These are phyloP conservation scores for Nicotiana knightiana DNA, from an alignment of 257 asterid species.

Conservation along the genomic window DNA sequence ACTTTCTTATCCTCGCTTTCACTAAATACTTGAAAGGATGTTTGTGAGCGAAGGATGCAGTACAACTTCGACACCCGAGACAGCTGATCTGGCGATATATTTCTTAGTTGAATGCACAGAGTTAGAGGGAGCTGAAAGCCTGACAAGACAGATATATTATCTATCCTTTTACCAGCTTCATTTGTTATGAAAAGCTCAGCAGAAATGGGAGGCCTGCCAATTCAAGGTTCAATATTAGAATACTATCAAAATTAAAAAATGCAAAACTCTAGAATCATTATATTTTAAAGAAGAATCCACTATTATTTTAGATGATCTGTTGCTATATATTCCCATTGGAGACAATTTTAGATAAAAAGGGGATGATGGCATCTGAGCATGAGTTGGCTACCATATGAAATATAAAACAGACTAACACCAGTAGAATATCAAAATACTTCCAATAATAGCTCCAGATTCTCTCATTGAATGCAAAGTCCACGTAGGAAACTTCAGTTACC, in stretches of 20 bases:
- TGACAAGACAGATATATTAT: constrained; percentile 36
- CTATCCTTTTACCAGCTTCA: constrained; percentile 47
- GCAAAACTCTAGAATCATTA: not conserved
- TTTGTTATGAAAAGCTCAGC: constrained; percentile 58
- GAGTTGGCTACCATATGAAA: not conserved
- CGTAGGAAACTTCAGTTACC: constrained; percentile 30
- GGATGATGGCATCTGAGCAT: not conserved
- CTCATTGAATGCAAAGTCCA: not conserved
- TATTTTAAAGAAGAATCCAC: not conserved
- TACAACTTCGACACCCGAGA: constrained; percentile 33
- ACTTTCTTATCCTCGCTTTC: constrained; percentile 19
- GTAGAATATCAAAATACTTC: not conserved
- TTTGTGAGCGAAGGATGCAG: constrained; percentile 50
- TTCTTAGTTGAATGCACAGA: constrained; percentile 59
- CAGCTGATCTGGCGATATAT: constrained; percentile 32
- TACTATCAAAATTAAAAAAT: not conserved
- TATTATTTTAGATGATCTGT: not conserved
- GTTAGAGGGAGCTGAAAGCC: constrained; percentile 55
- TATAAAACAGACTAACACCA: not conserved
- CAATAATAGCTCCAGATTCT: not conserved
- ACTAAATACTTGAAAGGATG: constrained; percentile 18
- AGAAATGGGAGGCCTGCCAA: constrained; percentile 54
- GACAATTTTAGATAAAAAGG: not conserved
- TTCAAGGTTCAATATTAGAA: constrained; percentile 1
- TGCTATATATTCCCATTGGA: not conserved